Evolutionary conservation across 371 early-diverging fungal species (phyloP).

Genomic region (Actinomucor elegans): DNA sequence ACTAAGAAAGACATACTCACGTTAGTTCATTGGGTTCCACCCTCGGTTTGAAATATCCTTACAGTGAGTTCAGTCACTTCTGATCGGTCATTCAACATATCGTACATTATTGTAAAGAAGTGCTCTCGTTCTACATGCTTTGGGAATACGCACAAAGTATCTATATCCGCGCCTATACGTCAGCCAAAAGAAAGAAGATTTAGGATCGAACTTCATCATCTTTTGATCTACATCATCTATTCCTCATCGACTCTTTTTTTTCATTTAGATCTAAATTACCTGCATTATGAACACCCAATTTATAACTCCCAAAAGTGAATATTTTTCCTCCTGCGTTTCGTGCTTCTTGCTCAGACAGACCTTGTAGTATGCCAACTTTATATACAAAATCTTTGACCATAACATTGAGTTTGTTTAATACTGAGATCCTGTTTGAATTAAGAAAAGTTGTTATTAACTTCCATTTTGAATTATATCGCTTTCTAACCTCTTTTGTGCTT

Average conservation of each 20-base stretch:
- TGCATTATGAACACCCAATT: conserved; percentile 96
- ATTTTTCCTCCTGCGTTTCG: conserved; percentile 92
- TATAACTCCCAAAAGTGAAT: conserved; percentile 98
- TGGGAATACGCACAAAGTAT: conserved; percentile 97
- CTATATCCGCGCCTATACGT: conserved; percentile 94
- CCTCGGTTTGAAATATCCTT: too few species aligned
- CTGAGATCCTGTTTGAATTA: conserved; percentile 68
- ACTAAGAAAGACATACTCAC: too few species aligned
- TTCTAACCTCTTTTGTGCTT: conserved; percentile 45
- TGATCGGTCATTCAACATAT: conserved; percentile 69
- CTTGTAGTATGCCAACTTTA: conserved; percentile 59
- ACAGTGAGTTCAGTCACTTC: conserved; percentile 91
- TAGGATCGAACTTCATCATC: too few species aligned
- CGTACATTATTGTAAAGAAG: conserved; percentile 89
- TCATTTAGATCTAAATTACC: conserved; percentile 50
- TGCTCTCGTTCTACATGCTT: conserved; percentile 88
- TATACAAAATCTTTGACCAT: conserved; percentile 93
- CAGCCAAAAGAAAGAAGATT: too few species aligned
- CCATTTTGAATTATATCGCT: neutral
- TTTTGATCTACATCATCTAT: neutral
- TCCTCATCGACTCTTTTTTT: neutral
- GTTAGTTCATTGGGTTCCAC: too few species aligned
- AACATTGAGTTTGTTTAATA: conserved; percentile 82
- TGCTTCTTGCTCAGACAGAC: conserved; percentile 79
- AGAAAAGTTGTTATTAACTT: neutral